phyloP scores from a whole-genome alignment of 306 rosid genomes.

The Myrica gale region DNA sequence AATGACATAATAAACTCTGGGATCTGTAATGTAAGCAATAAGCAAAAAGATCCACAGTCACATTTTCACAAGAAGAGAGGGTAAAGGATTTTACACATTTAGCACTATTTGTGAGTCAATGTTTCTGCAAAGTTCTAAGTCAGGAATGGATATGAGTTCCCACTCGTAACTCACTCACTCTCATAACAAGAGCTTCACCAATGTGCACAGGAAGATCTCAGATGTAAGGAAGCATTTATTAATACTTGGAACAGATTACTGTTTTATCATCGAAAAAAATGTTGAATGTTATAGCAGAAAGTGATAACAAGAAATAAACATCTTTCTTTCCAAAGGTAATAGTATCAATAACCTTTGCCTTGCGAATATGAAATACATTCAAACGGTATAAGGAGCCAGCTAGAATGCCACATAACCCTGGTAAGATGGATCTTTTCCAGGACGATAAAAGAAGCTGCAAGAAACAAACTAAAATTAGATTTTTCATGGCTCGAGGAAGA shows the following conservation, averaged over 20 bases:
- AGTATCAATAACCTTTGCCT: conserved; percentile 67
- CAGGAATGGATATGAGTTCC: background rate
- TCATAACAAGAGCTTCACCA: background rate
- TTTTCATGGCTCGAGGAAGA: conserved; percentile 26
- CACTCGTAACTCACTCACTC: background rate
- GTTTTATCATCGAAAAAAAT: background rate
- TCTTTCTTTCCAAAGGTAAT: background rate
- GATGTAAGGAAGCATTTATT: conserved; percentile 8
- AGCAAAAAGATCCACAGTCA: conserved; percentile 28
- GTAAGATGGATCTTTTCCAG: conserved; percentile 87
- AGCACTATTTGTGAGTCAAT: background rate
- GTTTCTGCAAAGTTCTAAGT: background rate
- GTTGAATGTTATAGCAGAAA: conserved; percentile 8
- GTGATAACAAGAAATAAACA: conserved; percentile 9
- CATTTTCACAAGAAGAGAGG: background rate
- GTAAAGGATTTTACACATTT: background rate
- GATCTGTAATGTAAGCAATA: conserved; percentile 44
- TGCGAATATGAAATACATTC: conserved; percentile 79
- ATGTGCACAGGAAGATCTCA: conserved; percentile 2
- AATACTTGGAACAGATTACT: conserved; percentile 4
- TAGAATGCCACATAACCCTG: conserved; percentile 90
- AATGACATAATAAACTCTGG: conserved; percentile 68
- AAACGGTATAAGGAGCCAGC: conserved; percentile 86
- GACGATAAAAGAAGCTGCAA: conserved; percentile 91
- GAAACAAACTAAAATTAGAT: conserved; percentile 22